Percentiles rank a stretch among this genome's conserved stretches.
Conservation (phyloP, 352 stramenopile genomes). For the Hyaloperonospora brassicae region DNA sequence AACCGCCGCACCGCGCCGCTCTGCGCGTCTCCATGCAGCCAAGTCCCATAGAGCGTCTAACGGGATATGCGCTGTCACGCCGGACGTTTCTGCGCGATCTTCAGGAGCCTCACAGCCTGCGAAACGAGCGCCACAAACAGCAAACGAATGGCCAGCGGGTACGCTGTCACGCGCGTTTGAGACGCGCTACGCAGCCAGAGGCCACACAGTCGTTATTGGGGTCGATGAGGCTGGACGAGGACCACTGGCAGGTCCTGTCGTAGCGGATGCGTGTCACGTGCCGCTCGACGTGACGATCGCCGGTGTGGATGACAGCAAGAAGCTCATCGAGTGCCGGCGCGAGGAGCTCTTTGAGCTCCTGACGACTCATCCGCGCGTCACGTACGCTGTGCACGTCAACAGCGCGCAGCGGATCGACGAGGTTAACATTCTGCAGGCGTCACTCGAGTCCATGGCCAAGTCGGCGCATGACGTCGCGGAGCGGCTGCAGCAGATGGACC, state of each 20-base stretch:
- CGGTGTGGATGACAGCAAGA: slow-evolving; percentile 93
- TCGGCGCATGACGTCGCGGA: slow-evolving; percentile 60
- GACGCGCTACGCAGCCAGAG: slow-evolving; percentile 36
- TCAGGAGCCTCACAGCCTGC: not conserved
- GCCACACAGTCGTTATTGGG: slow-evolving; percentile 81
- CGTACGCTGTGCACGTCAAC: slow-evolving; percentile 83
- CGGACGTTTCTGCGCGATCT: too few species aligned
- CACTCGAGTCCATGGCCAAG: slow-evolving; percentile 91
- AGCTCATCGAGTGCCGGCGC: slow-evolving; percentile 90
- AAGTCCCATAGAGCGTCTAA: not conserved
- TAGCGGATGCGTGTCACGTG: slow-evolving; percentile 66
- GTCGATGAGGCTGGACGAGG: slow-evolving; percentile 95
- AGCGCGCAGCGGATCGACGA: slow-evolving; percentile 90
- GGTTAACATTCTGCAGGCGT: slow-evolving; percentile 99
- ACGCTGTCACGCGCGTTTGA: slow-evolving; percentile 58
- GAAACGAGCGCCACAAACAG: slow-evolving; percentile 12
- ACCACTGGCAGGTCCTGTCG: slow-evolving; percentile 88
- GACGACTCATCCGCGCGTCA: slow-evolving; percentile 59
- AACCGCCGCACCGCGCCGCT: slow-evolving; percentile 14
- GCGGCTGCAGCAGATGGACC: slow-evolving; percentile 20
- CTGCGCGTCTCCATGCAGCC: slow-evolving; percentile 16
- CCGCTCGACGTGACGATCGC: slow-evolving; percentile 70
- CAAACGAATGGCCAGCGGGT: slow-evolving; percentile 1
- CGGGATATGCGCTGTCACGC: too few species aligned
- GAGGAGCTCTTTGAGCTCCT: slow-evolving; percentile 88